Conservation (phyloP, 2,329 filamentous ascomycete genomes). For the Alternaria arborescens region DNA sequence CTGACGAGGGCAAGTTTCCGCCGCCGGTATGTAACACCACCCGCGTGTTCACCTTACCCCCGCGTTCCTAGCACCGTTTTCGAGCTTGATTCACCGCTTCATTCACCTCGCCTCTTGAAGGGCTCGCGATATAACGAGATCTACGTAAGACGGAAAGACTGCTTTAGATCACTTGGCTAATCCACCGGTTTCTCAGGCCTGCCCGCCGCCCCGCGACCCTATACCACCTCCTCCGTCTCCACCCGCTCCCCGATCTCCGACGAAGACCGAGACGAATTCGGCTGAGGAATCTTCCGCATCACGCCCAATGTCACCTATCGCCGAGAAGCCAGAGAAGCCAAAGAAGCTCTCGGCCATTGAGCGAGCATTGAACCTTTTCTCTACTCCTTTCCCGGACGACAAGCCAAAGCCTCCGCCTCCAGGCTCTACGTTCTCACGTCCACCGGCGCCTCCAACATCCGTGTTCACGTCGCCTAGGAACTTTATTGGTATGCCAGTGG, state of each 20-base stretch:
- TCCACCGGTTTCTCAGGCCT: slow-evolving; percentile 23
- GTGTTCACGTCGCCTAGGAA: slow-evolving; percentile 36
- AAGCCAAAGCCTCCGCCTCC: slow-evolving; percentile 11
- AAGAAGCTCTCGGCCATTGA: slow-evolving; percentile 26
- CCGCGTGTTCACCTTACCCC: slow-evolving; percentile 18
- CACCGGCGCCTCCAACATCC: slow-evolving; percentile 39
- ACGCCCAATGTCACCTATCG: slow-evolving; percentile 23
- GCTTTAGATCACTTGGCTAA: slow-evolving; percentile 13
- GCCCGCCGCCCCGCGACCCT: slow-evolving; percentile 17
- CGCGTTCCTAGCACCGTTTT: slow-evolving; percentile 10
- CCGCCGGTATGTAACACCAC: slow-evolving; percentile 38
- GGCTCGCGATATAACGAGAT: slow-evolving; percentile 10
- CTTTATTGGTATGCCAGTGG: slow-evolving; percentile 33
- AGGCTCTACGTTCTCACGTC: slow-evolving; percentile 37
- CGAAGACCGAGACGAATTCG: slow-evolving; percentile 24
- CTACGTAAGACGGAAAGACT: slow-evolving; percentile 8
- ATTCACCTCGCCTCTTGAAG: slow-evolving; percentile 8
- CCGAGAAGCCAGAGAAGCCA: slow-evolving; percentile 24
- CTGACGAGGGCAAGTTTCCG: slow-evolving; percentile 50
- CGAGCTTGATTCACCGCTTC: slow-evolving; percentile 10
- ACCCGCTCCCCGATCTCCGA: slow-evolving; percentile 16
- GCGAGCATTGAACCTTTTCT: slow-evolving; percentile 25
- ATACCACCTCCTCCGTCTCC: slow-evolving; percentile 14
- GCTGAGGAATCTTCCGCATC: slow-evolving; percentile 25
- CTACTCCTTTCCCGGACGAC: slow-evolving; percentile 5